Percentiles rank a stretch among this genome's conserved stretches.
Conservation (phyloP, 169 alveolate genomes). For the Eimeria maxima region DNA sequence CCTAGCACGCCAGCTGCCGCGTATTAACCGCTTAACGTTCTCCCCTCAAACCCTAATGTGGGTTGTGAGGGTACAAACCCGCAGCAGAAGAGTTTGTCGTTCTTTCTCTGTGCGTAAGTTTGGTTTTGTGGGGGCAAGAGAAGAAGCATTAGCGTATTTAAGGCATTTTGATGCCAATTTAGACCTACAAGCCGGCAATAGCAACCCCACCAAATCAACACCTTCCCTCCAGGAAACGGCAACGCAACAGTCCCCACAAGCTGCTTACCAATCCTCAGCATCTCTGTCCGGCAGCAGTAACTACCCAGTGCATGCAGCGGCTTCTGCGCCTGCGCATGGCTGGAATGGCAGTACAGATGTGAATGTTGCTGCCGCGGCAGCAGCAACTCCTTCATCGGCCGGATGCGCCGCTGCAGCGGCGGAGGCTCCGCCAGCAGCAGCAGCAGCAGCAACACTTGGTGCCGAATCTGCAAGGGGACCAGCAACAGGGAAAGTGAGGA, state of each 20-base stretch:
- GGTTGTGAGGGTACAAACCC: slow-evolving; percentile 77
- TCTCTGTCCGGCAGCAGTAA: not conserved
- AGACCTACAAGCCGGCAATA: not conserved
- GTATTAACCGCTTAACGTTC: slow-evolving; percentile 50
- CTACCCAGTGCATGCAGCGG: not conserved
- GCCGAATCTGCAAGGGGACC: not conserved
- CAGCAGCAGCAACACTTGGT: not conserved
- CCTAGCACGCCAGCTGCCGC: slow-evolving; percentile 67
- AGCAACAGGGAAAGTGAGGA: not conserved
- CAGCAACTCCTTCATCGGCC: not conserved
- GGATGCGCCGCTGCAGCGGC: not conserved
- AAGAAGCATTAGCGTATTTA: slow-evolving; percentile 35
- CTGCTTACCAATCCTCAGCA: not conserved
- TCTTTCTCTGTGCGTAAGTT: slow-evolving; percentile 67
- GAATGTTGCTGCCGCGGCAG: not conserved
- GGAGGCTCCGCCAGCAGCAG: not conserved
- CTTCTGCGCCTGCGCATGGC: slow-evolving; percentile 8
- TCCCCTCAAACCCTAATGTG: slow-evolving; percentile 75
- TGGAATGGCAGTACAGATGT: not conserved
- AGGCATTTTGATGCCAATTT: slow-evolving; percentile 26
- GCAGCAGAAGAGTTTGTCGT: slow-evolving; percentile 61
- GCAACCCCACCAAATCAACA: slow-evolving; percentile 11
- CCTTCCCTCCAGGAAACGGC: not conserved
- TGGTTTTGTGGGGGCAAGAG: slow-evolving; percentile 67
- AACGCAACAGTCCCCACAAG: not conserved